Conservation (phyloP, 352 stramenopile genomes). For the Phytophthora capsici region DNA sequence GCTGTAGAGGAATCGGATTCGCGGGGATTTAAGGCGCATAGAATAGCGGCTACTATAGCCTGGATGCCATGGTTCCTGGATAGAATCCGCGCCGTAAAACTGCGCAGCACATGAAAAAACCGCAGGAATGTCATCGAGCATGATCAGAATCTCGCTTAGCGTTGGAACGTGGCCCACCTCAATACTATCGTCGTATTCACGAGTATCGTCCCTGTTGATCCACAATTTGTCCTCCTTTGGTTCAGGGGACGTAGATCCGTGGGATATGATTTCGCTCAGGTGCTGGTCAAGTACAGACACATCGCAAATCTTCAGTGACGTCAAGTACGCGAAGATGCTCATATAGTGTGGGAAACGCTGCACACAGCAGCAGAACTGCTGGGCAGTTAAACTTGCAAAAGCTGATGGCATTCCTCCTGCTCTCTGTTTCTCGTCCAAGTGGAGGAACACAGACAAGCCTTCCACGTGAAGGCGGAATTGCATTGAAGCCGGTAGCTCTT, state of each 20-base stretch:
- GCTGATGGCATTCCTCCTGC: slow-evolving; percentile 42
- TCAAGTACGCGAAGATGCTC: slow-evolving; percentile 76
- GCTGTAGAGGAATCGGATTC: slow-evolving; percentile 83
- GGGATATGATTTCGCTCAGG: slow-evolving; percentile 71
- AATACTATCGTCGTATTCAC: slow-evolving; percentile 21
- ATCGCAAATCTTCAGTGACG: slow-evolving; percentile 76
- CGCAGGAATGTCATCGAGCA: slow-evolving; percentile 60
- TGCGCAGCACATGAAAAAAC: slow-evolving; percentile 83
- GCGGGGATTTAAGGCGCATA: slow-evolving; percentile 75
- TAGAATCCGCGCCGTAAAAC: slow-evolving; percentile 76
- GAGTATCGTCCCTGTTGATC: slow-evolving; percentile 14
- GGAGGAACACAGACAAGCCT: slow-evolving; percentile 71
- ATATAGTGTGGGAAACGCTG: slow-evolving; percentile 75
- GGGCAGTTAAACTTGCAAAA: slow-evolving; percentile 68
- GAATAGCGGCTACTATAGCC: slow-evolving; percentile 80
- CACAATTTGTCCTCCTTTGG: slow-evolving; percentile 24
- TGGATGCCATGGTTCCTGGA: slow-evolving; percentile 85
- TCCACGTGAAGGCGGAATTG: slow-evolving; percentile 80
- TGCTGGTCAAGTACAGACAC: slow-evolving; percentile 64
- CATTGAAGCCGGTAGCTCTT: slow-evolving; percentile 51
- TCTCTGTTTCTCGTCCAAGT: slow-evolving; percentile 52
- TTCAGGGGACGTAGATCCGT: slow-evolving; percentile 39
- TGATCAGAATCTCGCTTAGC: slow-evolving; percentile 60
- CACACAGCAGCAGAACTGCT: slow-evolving; percentile 78
- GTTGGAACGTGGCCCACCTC: slow-evolving; percentile 60